These are phyloP conservation scores for Cyberlindnera saturnus DNA, from an alignment of 805 yeast species.

Conservation along the genomic window DNA sequence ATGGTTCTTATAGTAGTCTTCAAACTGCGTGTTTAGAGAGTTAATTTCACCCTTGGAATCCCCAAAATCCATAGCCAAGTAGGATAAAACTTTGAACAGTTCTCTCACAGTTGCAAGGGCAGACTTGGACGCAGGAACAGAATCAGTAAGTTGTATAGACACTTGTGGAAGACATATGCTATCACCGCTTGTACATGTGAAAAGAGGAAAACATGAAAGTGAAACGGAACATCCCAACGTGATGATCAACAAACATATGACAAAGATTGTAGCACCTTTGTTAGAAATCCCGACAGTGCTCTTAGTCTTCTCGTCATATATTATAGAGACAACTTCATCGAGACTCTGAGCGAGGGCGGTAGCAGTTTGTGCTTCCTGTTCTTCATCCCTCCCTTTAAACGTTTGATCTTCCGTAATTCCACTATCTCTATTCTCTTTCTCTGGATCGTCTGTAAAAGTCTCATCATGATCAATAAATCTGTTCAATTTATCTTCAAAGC, in stretches of 20 bases:
- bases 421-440: neutral
- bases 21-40: constrained; percentile 17
- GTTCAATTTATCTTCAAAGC: constrained; percentile 1
- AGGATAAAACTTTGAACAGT: constrained; percentile 38
- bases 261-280: neutral
- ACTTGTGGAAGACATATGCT: constrained; percentile 38
- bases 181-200: constrained; percentile 27
- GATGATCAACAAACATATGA: neutral
- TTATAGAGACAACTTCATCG: constrained; percentile 10
- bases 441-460: neutral
- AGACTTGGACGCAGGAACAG: constrained; percentile 29
- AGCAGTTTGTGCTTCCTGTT: neutral
- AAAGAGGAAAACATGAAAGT: constrained; percentile 13
- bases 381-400: neutral
- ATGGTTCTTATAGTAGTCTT: constrained; percentile 23
- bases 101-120: constrained; percentile 33
- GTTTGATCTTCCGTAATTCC: neutral
- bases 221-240: constrained; percentile 1
- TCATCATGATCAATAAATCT: neutral
- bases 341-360: constrained; percentile 1
- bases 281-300: neutral
- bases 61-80: constrained; percentile 40
- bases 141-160: constrained; percentile 33
- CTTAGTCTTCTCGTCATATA: constrained; percentile 4
- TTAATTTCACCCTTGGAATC: constrained; percentile 16